Conservation (phyloP, 306 rosid species). For the Myrica gale region DNA sequence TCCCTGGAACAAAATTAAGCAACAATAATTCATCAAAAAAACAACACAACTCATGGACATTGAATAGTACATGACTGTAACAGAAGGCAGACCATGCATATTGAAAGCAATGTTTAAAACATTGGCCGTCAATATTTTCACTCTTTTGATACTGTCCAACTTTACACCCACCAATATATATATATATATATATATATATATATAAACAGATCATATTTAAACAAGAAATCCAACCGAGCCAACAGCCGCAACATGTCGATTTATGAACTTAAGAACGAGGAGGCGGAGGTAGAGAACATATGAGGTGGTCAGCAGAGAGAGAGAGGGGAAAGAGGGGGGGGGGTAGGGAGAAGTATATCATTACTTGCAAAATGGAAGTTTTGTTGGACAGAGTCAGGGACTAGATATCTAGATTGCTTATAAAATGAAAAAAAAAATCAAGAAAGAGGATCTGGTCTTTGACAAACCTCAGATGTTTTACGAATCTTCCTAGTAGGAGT, state of each 20-base stretch:
- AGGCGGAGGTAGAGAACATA: no score
- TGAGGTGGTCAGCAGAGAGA: no score
- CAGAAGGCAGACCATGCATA: background rate
- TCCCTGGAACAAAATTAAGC: conserved; percentile 48
- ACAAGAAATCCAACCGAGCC: background rate
- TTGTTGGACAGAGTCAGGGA: background rate
- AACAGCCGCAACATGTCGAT: conserved; percentile 5
- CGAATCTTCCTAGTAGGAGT: conserved; percentile 76
- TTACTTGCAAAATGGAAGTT: no score
- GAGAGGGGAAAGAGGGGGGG: background rate
- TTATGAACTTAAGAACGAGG: background rate
- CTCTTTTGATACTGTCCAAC: background rate
- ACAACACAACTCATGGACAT: conserved; percentile 2
- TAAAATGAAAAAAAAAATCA: conserved; percentile 3
- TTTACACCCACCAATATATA: background rate
- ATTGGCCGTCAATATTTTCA: background rate
- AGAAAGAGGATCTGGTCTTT: background rate
- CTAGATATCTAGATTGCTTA: background rate
- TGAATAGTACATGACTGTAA: background rate
- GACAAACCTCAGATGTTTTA: conserved; percentile 62
- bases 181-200: no score
- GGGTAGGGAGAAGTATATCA: background rate
- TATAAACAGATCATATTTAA: background rate
- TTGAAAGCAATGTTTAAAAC: background rate
- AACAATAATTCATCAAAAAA: conserved; percentile 22